phyloP scores from a whole-genome alignment of 106 monocot genomes.

The Dendrobium huoshanense region DNA sequence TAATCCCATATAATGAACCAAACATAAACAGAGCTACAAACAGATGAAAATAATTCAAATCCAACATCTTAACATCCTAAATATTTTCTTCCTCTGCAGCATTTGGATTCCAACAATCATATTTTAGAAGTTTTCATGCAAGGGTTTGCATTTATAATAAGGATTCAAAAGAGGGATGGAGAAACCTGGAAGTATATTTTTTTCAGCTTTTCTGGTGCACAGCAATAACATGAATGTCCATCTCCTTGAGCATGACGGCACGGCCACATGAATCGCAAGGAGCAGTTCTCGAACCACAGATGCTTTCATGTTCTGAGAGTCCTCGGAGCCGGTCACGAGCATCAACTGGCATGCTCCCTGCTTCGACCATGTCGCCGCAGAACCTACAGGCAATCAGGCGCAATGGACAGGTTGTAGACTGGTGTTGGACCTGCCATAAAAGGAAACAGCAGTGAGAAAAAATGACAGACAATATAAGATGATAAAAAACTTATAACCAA shows the following conservation, averaged over 20 bases:
- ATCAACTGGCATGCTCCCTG: conserved; percentile 52
- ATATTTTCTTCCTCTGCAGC: no score
- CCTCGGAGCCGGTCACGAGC: conserved; percentile 71
- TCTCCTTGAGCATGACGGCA: conserved; percentile 92
- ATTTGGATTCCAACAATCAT: no score
- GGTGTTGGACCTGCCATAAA: conserved; percentile 58
- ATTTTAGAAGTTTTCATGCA: no score
- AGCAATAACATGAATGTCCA: conserved; percentile 83
- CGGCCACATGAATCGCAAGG: conserved; percentile 91
- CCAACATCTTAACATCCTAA: no score
- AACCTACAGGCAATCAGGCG: conserved; percentile 82
- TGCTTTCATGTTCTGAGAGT: conserved; percentile 76
- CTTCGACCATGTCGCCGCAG: conserved; percentile 88
- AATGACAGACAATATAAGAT: no score
- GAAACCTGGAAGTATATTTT: no score
- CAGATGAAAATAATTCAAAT: no score
- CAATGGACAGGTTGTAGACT: conserved; percentile 53
- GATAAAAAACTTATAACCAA: no score
- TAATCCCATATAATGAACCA: no score
- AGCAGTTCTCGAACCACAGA: conserved; percentile 87
- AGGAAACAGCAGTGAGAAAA: background rate
- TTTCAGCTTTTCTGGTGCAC: conserved; percentile 72
- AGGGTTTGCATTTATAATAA: no score
- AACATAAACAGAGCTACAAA: no score
- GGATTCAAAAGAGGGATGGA: no score